Evolutionary conservation across 345 rosid species (phyloP).

Genomic region (Hirschfeldia incana): DNA sequence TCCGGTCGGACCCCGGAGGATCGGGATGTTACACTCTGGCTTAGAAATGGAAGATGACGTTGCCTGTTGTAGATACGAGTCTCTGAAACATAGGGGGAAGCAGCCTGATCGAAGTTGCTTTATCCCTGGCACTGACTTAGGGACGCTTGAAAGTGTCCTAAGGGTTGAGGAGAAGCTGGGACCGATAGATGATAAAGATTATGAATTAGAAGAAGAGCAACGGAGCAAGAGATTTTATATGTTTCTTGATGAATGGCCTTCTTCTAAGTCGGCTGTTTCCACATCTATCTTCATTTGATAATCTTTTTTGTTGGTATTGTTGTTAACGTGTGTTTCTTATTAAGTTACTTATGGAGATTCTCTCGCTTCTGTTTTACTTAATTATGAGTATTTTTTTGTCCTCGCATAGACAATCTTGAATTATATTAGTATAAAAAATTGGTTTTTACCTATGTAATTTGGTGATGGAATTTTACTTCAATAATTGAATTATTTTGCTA

Average conservation of each 20-base stretch:
- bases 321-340: not conserved
- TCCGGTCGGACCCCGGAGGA: too few relatives aligned
- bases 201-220: conserved; percentile 44
- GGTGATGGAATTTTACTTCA: not conserved
- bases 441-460: not conserved
- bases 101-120: conserved; percentile 42
- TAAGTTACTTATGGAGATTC: conserved; percentile 7
- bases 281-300: conserved; percentile 32
- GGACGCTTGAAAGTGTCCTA: conserved; percentile 39
- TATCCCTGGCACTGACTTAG: conserved; percentile 42
- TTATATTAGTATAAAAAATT: not conserved
- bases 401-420: not conserved
- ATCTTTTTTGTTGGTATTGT: not conserved
- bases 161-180: conserved; percentile 39
- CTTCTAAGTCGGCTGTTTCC: conserved; percentile 33
- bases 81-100: conserved; percentile 56
- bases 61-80: conserved; percentile 58
- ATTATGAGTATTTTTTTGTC: not conserved
- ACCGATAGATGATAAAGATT: conserved; percentile 22
- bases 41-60: conserved; percentile 55
- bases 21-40: too few relatives aligned
- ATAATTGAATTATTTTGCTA: not conserved
- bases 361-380: not conserved
- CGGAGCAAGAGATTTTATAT: conserved; percentile 71
- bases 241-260: conserved; percentile 91